Base-by-base conservation (phyloP, 768 basidiomycete genomes). In the Termitomyces sp. region DNA sequence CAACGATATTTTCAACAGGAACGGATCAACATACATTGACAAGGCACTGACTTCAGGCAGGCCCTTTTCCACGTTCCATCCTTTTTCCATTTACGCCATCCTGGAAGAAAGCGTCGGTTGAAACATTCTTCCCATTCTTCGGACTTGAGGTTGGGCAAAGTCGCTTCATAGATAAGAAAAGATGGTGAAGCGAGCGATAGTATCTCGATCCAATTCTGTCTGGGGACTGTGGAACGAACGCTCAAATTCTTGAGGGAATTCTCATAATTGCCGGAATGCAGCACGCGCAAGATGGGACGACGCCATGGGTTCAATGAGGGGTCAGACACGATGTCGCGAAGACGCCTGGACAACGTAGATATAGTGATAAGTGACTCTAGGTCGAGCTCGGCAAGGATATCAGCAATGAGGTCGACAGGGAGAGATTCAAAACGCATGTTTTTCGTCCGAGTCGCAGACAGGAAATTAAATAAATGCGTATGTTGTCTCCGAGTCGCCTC, bases 151-250 rank as follows among this genome's bases (percentile, higher is more conserved):
- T 87, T 86, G 7, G 90, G 90, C 32, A 89, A 69, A 8, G 87
- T 85, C 25, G 83, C 75, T 43, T 89, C 81, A 63, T 83, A 87
- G 8, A 92, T 73, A 38, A 92, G 75, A 68, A 85, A 90, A 5
- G 75, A 65, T 0, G 89, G 77, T 29, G 73, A 71, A 12, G 86
- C 90, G 16, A 83, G 69, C n/a, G 80, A 78, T 49, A 91, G 67
- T 34, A 92, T 84, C 55, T 90, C 87, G 49, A 92, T 78, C 86
- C 88, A 92, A 65, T 92, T 92, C 53, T 87, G 84, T 45, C 86
- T 77, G 4, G 90, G 90, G 1, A 92, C 85, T 35, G 73, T 82
- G 34, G 72, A 72, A 32, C 82, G 82, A 32, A 87, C 79, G 62
- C 86, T 82, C 25, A 92, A 77, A 60, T 85, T 80, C 59, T 72